Evolutionary conservation across 192 early-diverging fungal genomes (phyloP).

Genomic region (Pilaira anomala): DNA sequence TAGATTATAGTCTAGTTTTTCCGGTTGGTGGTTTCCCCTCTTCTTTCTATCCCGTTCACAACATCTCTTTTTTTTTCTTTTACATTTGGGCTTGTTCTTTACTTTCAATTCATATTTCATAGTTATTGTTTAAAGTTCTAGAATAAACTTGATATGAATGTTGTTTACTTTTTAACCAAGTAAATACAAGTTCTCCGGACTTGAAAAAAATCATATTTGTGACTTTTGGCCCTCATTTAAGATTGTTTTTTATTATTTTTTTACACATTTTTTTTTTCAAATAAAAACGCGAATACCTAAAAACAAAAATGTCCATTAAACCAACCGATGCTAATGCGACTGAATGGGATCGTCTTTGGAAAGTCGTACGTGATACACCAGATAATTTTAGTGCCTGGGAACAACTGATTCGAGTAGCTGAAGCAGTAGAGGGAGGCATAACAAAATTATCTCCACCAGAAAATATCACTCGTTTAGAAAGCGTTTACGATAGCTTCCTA

Average conservation of each 20-base stretch:
- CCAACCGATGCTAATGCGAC: neutral
- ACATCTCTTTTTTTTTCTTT: too few relatives aligned
- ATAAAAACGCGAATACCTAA: neutral
- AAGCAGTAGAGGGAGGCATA: conserved; percentile 54
- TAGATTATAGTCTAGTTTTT: too few relatives aligned
- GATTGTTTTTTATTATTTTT: neutral
- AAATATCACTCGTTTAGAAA: conserved; percentile 47
- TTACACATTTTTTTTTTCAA: neutral
- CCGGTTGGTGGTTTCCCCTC: too few relatives aligned
- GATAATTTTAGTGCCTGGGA: conserved; percentile 75
- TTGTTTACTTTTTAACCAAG: too few relatives aligned
- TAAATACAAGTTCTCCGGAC: too few relatives aligned
- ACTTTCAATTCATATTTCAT: too few relatives aligned
- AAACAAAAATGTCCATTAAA: neutral
- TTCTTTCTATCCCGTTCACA: too few relatives aligned
- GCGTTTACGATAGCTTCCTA: conserved; percentile 64
- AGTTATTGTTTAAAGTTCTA: too few relatives aligned
- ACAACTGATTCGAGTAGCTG: conserved; percentile 55
- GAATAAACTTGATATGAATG: too few relatives aligned
- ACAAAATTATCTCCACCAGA: conserved; percentile 43
- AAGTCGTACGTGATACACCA: conserved; percentile 52
- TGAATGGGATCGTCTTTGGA: conserved; percentile 58
- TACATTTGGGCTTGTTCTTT: too few relatives aligned
- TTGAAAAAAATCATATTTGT: too few relatives aligned
- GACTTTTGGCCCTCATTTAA: neutral